Base-by-base conservation (phyloP, 352 stramenopile genomes). In the Pilasporangium apinafurcum region DNA sequence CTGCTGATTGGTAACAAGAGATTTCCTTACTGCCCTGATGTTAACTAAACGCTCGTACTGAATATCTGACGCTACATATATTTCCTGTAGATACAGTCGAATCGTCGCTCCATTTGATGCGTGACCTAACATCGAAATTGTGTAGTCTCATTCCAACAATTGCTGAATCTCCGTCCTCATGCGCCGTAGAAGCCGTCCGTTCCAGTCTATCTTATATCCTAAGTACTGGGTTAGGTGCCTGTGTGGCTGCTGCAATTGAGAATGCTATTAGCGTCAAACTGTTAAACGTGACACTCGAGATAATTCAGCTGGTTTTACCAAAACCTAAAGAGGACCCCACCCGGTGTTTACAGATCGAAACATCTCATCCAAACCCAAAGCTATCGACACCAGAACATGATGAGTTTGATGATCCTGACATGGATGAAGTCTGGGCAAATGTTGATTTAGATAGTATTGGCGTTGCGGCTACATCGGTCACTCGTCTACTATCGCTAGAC, bases 241-340 rank as follows among this genome's bases (percentile, higher is more conserved):
- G 72, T 26, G 38, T 90, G 36, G 58, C 67, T 39, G 57, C 51
- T 17, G 68, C 33, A 18, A 51, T 64, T 31, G 55, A 68, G 12
- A 59, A 65, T 8, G 12, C 63, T 8, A 30, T 79, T 18, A 35
- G 48, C 5, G 34, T 59, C 8, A 50, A 60, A 1, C 62, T 72
- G 28, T 51, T 84, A 9, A 65, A 66, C 14, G 44, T 76, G 36
- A 58, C 47, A 14, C 57, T 84, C n/a, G 70, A 82, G 37, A 84
- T 86, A 35, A 35, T 87, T 14, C 53, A 78, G 26, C 40, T 74
- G 5, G 31, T 80, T 5, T 46, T 78, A 1, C 68, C 71, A 25
- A 59, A 53, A 33, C 36, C 34, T 34, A 16, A 44, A 13, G 59
- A 81, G 14, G 30, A 56, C 6, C 56, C 68, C 30, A 53, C 37